A percentile compares a stretch with the other conserved stretches of the same genome.
Evolutionary conservation across 192 early-diverging fungal species (phyloP).

Genomic region (Spizellomyces punctatus): DNA sequence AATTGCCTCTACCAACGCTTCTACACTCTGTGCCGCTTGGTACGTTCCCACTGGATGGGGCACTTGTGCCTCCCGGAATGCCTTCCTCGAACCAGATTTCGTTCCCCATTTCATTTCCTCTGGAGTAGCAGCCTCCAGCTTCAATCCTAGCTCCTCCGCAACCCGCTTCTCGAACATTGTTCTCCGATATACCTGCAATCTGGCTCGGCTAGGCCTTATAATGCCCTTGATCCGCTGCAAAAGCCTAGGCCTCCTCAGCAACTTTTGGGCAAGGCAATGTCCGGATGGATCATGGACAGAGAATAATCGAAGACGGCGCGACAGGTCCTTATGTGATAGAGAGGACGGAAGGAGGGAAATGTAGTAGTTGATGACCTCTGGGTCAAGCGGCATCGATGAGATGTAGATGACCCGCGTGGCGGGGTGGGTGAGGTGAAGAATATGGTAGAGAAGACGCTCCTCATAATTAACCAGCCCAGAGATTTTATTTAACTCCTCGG

Average conservation of each 20-base stretch:
- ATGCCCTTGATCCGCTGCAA: background rate
- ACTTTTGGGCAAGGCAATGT: conserved; percentile 8
- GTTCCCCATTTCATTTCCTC: conserved; percentile 9
- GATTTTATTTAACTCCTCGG: background rate
- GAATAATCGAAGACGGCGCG: background rate
- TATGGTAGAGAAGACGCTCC: conserved; percentile 1
- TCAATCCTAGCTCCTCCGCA: background rate
- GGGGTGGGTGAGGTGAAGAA: conserved; percentile 8
- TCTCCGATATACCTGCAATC: conserved; percentile 3
- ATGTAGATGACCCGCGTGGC: background rate
- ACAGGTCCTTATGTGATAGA: background rate
- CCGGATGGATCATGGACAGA: conserved; percentile 5
- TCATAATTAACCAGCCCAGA: background rate
- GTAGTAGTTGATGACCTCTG: background rate
- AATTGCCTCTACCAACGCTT: background rate
- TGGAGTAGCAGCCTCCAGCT: background rate
- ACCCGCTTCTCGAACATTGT: conserved; percentile 11
- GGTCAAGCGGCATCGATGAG: background rate
- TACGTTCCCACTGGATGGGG: conserved; percentile 1
- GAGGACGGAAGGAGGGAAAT: background rate
- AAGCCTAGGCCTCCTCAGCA: background rate
- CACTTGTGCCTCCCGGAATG: background rate
- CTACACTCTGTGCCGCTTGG: background rate
- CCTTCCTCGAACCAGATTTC: conserved; percentile 5
- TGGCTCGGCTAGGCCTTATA: background rate